phyloP scores from a whole-genome alignment of 1,284 basidiomycete species.

The Hemileia vastatrix region DNA sequence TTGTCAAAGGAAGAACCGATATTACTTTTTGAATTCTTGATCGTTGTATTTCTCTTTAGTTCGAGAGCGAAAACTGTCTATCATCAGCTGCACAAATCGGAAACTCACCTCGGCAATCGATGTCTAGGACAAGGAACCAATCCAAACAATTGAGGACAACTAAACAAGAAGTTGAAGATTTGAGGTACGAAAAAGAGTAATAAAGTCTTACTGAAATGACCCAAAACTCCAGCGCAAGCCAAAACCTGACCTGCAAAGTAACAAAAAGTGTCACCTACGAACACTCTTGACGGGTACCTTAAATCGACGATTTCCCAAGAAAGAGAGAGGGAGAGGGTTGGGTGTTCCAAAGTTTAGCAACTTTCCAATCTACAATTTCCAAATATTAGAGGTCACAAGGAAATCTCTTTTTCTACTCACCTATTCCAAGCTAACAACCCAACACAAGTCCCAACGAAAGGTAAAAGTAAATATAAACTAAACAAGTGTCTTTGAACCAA shows the following conservation, averaged over 20 bases:
- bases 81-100: neutral
- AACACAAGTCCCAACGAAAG: conserved; percentile 74
- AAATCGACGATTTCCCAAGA: conserved; percentile 1
- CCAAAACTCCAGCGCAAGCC: conserved; percentile 89
- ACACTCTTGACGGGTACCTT: conserved; percentile 88
- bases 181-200: conserved; percentile 95
- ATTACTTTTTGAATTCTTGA: neutral
- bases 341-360: neutral
- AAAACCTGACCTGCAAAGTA: conserved; percentile 97
- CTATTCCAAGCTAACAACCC: conserved; percentile 90
- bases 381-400: neutral
- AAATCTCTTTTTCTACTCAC: conserved; percentile 48
- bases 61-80: neutral
- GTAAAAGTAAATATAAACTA: conserved; percentile 91
- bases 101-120: conserved; percentile 68
- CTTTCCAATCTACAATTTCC: neutral
- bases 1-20: neutral
- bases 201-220: conserved; percentile 92
- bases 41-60: no score
- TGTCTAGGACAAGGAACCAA: conserved; percentile 88
- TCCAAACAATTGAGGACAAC: conserved; percentile 86
- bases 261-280: conserved; percentile 94
- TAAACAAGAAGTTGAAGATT: conserved; percentile 91
- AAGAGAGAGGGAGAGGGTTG: conserved; percentile 1
- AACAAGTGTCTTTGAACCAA: conserved; percentile 83